These are phyloP conservation scores for Trichoderma gamsii DNA, from an alignment of 495 filamentous ascomycete genomes.

Conservation along the genomic window DNA sequence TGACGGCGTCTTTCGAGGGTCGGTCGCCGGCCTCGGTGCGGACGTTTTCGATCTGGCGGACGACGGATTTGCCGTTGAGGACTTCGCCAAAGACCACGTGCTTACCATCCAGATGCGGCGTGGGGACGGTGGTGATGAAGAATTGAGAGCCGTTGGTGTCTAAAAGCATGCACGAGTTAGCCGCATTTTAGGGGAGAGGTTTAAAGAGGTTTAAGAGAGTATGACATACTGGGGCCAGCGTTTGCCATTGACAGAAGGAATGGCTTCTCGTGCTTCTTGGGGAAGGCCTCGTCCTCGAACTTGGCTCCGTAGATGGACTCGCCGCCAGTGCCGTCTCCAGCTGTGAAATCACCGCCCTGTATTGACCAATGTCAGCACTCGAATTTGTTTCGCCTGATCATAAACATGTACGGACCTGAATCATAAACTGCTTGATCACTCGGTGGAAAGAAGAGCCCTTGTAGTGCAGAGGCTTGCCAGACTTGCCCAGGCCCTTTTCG, in stretches of 20 bases:
- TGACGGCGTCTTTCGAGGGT: slow-evolving; percentile 64
- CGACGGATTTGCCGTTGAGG: slow-evolving; percentile 80
- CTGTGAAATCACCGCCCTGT: slow-evolving; percentile 90
- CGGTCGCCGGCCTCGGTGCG: slow-evolving; percentile 72
- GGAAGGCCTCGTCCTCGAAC: slow-evolving; percentile 96
- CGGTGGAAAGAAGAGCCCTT: slow-evolving; percentile 91
- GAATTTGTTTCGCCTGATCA: not conserved
- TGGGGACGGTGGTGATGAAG: slow-evolving; percentile 92
- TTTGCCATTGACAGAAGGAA: slow-evolving; percentile 98
- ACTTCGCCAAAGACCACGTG: slow-evolving; percentile 99
- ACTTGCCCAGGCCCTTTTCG: slow-evolving; percentile 75
- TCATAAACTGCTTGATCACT: slow-evolving; percentile 98
- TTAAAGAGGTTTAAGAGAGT: not conserved
- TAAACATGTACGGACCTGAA: slow-evolving; percentile 48
- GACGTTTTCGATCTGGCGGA: slow-evolving; percentile 86
- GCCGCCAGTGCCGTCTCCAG: slow-evolving; percentile 87
- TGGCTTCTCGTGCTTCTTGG: slow-evolving; percentile 85
- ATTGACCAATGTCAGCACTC: not conserved
- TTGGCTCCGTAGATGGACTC: slow-evolving; percentile 98
- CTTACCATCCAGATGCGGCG: slow-evolving; percentile 91
- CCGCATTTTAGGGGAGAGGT: not conserved
- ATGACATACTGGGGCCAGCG: slow-evolving; percentile 74
- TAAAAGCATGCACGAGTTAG: slow-evolving; percentile 25
- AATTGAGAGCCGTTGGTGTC: slow-evolving; percentile 96
- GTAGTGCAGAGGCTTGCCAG: slow-evolving; percentile 84